Base-by-base conservation (phyloP, 2,329 filamentous ascomycete species). In the Graphiopsis chlorocephala region DNA sequence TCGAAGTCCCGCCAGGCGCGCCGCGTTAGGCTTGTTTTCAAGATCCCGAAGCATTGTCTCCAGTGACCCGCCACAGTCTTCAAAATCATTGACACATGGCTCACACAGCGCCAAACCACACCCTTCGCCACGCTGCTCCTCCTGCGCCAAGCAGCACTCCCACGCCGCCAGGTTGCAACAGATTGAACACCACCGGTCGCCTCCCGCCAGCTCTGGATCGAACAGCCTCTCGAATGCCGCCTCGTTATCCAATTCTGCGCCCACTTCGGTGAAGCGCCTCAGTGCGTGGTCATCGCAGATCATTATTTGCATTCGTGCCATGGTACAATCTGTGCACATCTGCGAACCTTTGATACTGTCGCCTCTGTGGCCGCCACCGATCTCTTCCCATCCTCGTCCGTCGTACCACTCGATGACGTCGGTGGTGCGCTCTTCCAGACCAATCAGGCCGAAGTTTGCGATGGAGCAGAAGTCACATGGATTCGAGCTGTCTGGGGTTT, bases 391-490 rank as follows among this genome's bases (percentile, higher is more conserved):
- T 20, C 71, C 73, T 55, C 65, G 65, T 1, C 74, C 73, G 56
- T 76, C 69, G 0, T 69, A 64, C 25, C 69, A 71, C 20, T 77
- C 71, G 20, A 74, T 67, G 20, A 79, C 71, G 63, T 74, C 68
- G 1, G 76, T 72, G 14, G 68, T 61, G 29, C 69, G 63, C 35
- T 64, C 72, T 61, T 62, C 71, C 1, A 78, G 72, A 8, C 80
- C 78, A 10, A 77, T 65, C 17, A 81, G 68, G 2, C 77, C 74
- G 45, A 78, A 78, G 1, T 69, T 64, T 35, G 76, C 72, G 42
- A 75, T 70, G 4, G 68, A 61, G 66, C 80, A 83, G 74, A 78
- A 82, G 65, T 79, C 68, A 67, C 80, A 82, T 0, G 73, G 69
- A 1, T 66, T 53, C 1, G 61, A 65, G 14, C 64, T 64, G 14